Evolutionary conservation across 306 rosid species (phyloP), one percentile per base, ranked within the genome.

Genomic region (Benincasa hispida): DNA sequence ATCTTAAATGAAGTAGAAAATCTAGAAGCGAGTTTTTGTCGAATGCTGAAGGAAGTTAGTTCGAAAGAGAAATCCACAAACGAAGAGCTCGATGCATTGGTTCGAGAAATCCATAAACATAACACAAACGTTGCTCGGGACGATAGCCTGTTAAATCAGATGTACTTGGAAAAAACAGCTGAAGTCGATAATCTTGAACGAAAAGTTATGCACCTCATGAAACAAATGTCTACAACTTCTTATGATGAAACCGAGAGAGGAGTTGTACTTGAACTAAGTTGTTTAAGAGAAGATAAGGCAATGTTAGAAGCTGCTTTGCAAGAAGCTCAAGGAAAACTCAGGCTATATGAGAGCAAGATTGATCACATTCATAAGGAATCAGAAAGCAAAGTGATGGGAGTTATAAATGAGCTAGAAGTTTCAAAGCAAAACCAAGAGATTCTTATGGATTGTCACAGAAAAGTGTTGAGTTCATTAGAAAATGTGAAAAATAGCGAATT

Each of bases 121-220:
- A 77, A 77, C 41, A 80, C 82, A 80, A 85, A 85, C 79, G 81
- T 86, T 68, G 53, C 32, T 59, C 18, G 42, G 79, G 82, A 58
- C 28, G 82, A 88, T 75, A 81, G 77, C 85, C 77, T 83, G 78
- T 80, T 85, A 67, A 78, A 79, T 78, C 86, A 85, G 84, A 54
- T 85, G 83, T 83, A 83, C 27, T 34, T 68, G 80, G 89, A 86
- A 87, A 90, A 81, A 78, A 70, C 81, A 35, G 84, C 53, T 34
- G 91, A 87, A 81, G 81, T 75, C 67, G 83, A 80, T 74, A 86
- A 77, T 81, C 91, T 85, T 61, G 70, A 88, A 83, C 80, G 77
- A 81, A 85, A 75, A 79, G 72, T 84, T 60, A 84, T 69, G 61
- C 82, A 84, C 56, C 88, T 89, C 61, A 79, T 76, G 61, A 30